phyloP scores from a whole-genome alignment of 176 grass and related monocot species.

The Pontederia paniculata region DNA sequence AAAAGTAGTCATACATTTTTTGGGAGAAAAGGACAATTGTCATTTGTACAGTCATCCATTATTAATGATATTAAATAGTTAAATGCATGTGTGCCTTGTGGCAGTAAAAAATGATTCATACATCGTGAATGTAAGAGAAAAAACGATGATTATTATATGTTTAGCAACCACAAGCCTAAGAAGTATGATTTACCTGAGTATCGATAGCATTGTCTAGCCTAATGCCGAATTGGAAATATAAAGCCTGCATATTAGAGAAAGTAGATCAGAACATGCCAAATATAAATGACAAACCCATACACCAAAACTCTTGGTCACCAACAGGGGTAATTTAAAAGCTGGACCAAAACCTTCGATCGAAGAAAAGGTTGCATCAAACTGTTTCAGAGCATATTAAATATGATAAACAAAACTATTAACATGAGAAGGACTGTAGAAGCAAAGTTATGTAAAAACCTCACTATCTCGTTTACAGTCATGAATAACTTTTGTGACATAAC shows the following conservation, averaged over 20 bases:
- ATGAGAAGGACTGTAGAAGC: not conserved
- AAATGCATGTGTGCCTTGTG: no score
- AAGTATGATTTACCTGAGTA: constrained; percentile 58
- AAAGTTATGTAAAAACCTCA: constrained; percentile 43
- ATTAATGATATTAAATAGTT: no score
- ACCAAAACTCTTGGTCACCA: not conserved
- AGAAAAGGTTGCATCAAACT: no score
- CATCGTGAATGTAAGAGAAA: not conserved
- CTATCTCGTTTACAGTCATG: constrained; percentile 98
- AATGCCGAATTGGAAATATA: constrained; percentile 96
- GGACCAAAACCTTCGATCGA: no score
- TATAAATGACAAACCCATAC: not conserved
- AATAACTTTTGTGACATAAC: constrained; percentile 80
- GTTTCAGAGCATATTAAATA: no score
- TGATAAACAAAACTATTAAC: no score
- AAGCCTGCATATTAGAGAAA: constrained; percentile 47
- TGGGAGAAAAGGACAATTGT: no score
- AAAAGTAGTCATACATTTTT: no score
- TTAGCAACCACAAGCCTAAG: not conserved
- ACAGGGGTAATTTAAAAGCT: no score
- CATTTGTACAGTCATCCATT: no score
- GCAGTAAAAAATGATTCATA: not conserved
- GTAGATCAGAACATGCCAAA: not conserved
- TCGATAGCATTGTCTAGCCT: constrained; percentile 93
- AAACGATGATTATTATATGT: not conserved